Evolutionary conservation across 768 basidiomycete genomes (phyloP).

Genomic region (Daedaleopsis nitida): DNA sequence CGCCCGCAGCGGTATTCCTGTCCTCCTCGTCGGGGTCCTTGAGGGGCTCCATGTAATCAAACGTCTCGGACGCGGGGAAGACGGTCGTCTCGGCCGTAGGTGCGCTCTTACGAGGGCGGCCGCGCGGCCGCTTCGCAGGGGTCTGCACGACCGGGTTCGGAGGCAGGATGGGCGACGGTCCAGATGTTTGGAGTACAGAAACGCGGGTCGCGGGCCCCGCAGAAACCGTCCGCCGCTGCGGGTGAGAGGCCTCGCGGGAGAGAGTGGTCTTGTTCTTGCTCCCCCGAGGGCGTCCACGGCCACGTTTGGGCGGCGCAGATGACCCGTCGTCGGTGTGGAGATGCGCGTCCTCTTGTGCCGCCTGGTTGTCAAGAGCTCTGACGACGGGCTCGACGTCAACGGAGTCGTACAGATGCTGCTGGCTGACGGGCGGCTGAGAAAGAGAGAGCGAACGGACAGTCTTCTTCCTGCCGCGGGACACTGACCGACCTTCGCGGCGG

Average conservation of each 20-base stretch:
- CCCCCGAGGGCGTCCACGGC: constrained; percentile 8
- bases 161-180: not conserved
- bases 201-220: not conserved
- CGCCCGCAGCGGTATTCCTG: not conserved
- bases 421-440: too few species aligned
- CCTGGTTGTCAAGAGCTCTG: not conserved
- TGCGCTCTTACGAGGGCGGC: constrained; percentile 12
- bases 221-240: not conserved
- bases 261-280: constrained; percentile 16
- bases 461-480: too few species aligned
- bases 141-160: constrained; percentile 1
- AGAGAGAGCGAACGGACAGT: too few species aligned
- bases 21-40: constrained; percentile 6
- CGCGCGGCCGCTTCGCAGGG: constrained; percentile 4
- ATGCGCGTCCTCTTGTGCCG: not conserved
- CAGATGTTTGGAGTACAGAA: not conserved
- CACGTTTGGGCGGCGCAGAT: not conserved
- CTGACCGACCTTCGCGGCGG: too few species aligned
- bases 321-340: not conserved
- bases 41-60: constrained; percentile 14
- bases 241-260: constrained; percentile 3
- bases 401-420: not conserved
- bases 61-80: not conserved
- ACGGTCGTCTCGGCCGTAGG: not conserved
- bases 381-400: not conserved